Base-by-base conservation (phyloP, 2,329 filamentous ascomycete species). In the Penicillium nordicum region DNA sequence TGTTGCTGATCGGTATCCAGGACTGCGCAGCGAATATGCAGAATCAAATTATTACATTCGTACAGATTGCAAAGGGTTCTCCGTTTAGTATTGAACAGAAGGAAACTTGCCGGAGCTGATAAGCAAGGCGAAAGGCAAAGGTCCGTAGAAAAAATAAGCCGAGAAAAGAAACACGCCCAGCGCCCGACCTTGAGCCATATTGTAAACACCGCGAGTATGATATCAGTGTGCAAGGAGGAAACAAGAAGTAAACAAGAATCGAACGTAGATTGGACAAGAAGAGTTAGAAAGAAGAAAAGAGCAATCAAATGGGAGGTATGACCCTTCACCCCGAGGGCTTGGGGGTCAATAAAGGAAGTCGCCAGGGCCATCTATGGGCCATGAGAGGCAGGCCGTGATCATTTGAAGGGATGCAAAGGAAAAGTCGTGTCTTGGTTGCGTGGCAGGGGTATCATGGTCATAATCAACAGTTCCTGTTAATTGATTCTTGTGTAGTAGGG, bases 381-480 rank as follows among this genome's bases (percentile, higher is more conserved):
- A 21, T 50, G 21, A n/a, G 27, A 29, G 27, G 45, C 14, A 45
- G 40, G 36, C 21, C 30, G 21, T 52, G 27, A 23, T 56, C 23
- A 29, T 46, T 44, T 36, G 21, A 45, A 38, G 12, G 21, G 36
- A 52, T 40, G 27, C 27, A 40, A 41, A 18, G 48, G 23, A 10
- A 41, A 30, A 18, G 30, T 56, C 41, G n/a, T 52, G 21, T 52
- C 41, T 56, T 52, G 48, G 34, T 52, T 46, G 48, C 36, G 48
- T 42, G 34, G 53, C 42, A 36, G 30, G 54, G 54, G 53, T 56
- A 53, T 57, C 55, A 57, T 55, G 45, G 51, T 53, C 43, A 57
- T 57, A 37, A 48, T 57, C 32, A 45, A 53, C 54, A 32, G 34
- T 40, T 40, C 27, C 7, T 40, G 47, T 46, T 41, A 52, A 46